Percentiles rank a stretch among this genome's conserved stretches.
phyloP scores from a whole-genome alignment of 177 flowering plant genomes.

The Vitis hybrid region DNA sequence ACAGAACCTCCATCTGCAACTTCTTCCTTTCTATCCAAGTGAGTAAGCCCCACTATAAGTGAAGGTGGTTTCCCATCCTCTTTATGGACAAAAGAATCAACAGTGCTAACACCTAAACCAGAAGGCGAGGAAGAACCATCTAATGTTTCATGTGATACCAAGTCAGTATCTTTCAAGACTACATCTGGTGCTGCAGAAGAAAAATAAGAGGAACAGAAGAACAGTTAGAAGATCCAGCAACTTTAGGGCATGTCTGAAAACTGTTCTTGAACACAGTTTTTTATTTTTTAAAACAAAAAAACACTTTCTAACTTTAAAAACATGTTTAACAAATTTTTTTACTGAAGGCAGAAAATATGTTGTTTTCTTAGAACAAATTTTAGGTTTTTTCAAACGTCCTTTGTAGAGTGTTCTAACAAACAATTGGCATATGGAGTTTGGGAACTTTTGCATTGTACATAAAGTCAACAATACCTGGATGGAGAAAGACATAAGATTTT shows the following conservation, averaged over 20 bases:
- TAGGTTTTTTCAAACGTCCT: no score
- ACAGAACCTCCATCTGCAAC: conserved; percentile 9
- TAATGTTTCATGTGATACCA: conserved; percentile 8
- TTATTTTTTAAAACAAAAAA: no score
- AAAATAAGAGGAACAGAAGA: background rate
- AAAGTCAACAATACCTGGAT: no score
- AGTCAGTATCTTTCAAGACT: conserved; percentile 1
- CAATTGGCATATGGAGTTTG: no score
- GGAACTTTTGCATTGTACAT: no score
- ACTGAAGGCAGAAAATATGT: no score
- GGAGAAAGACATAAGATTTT: no score
- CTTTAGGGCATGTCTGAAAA: background rate
- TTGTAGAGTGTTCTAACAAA: no score
- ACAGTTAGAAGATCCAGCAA: background rate
- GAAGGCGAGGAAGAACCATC: conserved; percentile 16
- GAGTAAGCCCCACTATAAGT: conserved; percentile 5
- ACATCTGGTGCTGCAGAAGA: conserved; percentile 13
- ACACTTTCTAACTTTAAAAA: no score
- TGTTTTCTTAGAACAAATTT: no score
- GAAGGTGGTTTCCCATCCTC: conserved; percentile 14
- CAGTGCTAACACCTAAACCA: conserved; percentile 4
- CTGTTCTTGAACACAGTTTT: no score
- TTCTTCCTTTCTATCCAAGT: conserved; percentile 29
- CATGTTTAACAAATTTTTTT: no score
- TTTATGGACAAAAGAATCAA: conserved; percentile 16